These are phyloP conservation scores for Podospora australis DNA, from an alignment of 495 filamentous ascomycete species.

Conservation along the genomic window DNA sequence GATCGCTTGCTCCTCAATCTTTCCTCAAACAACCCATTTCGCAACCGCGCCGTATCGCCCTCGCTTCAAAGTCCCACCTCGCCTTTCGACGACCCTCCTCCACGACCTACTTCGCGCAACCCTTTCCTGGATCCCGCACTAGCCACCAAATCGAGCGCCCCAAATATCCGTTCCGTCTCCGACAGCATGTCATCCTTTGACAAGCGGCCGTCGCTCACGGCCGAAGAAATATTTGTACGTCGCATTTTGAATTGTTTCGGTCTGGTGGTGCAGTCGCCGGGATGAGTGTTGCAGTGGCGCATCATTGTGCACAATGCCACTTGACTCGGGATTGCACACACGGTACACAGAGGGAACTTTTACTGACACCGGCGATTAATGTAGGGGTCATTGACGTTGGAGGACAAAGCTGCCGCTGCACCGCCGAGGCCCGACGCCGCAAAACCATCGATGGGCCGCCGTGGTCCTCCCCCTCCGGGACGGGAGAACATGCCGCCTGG, in stretches of 20 bases:
- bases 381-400: conserved; percentile 48
- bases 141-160: conserved; percentile 43
- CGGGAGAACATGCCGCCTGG: conserved; percentile 48
- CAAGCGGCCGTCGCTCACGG: conserved; percentile 50
- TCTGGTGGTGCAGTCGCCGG: no score
- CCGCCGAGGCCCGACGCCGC: conserved; percentile 29
- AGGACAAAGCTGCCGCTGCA: conserved; percentile 30
- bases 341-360: background rate
- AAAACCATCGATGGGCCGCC: conserved; percentile 33
- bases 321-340: conserved; percentile 2
- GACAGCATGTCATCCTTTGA: conserved; percentile 53
- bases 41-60: conserved; percentile 79
- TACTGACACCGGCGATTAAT: conserved; percentile 10
- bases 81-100: conserved; percentile 49
- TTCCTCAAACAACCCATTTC: conserved; percentile 96
- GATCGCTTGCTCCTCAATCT: conserved; percentile 56
- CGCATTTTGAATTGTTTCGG: no score
- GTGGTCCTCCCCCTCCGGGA: conserved; percentile 33
- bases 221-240: conserved; percentile 89
- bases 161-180: conserved; percentile 35
- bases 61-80: conserved; percentile 37
- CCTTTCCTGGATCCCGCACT: conserved; percentile 77
- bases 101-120: conserved; percentile 77
- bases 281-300: no score
- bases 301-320: no score